These are phyloP conservation scores for Claviceps citrina DNA, from an alignment of 2,329 filamentous ascomycete species.

Conservation along the genomic window DNA sequence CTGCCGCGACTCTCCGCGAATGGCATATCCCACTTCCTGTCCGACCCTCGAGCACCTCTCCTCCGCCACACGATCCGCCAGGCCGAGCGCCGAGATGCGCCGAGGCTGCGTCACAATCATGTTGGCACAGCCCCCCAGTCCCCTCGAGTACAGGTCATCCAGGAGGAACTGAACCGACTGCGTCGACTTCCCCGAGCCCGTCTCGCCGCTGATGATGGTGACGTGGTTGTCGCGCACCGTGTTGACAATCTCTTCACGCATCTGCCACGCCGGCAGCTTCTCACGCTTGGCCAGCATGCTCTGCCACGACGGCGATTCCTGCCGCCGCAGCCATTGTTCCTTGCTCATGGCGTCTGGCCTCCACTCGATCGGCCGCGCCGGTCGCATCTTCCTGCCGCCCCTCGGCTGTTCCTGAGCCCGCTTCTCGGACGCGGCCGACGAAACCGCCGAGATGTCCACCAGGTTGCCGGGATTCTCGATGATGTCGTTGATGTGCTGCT, in stretches of 20 bases:
- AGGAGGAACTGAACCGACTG: slow-evolving; percentile 93
- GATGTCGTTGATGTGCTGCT: slow-evolving; percentile 67
- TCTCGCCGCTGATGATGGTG: slow-evolving; percentile 93
- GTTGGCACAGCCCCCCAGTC: slow-evolving; percentile 63
- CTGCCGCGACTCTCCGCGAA: slow-evolving; percentile 74
- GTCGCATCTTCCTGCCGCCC: slow-evolving; percentile 20
- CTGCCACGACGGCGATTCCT: slow-evolving; percentile 48
- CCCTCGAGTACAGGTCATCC: slow-evolving; percentile 68
- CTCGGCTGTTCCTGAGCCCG: slow-evolving; percentile 15
- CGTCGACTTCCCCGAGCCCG: slow-evolving; percentile 90
- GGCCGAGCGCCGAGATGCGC: slow-evolving; percentile 80
- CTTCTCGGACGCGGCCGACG: slow-evolving; percentile 49
- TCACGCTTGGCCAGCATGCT: slow-evolving; percentile 61
- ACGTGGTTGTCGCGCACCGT: slow-evolving; percentile 69
- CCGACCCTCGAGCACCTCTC: slow-evolving; percentile 73
- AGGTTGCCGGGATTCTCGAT: slow-evolving; percentile 73
- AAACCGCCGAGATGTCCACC: slow-evolving; percentile 67
- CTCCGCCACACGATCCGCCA: slow-evolving; percentile 87
- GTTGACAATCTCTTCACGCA: slow-evolving; percentile 59
- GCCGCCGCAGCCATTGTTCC: slow-evolving; percentile 55
- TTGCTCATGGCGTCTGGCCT: slow-evolving; percentile 42
- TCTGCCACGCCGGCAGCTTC: slow-evolving; percentile 73
- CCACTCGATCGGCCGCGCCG: slow-evolving; percentile 49
- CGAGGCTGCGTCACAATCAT: slow-evolving; percentile 94
- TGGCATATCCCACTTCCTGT: slow-evolving; percentile 79